Evolutionary conservation across 2,329 filamentous ascomycete species (phyloP).

Genomic region (Penicillium expansum): DNA sequence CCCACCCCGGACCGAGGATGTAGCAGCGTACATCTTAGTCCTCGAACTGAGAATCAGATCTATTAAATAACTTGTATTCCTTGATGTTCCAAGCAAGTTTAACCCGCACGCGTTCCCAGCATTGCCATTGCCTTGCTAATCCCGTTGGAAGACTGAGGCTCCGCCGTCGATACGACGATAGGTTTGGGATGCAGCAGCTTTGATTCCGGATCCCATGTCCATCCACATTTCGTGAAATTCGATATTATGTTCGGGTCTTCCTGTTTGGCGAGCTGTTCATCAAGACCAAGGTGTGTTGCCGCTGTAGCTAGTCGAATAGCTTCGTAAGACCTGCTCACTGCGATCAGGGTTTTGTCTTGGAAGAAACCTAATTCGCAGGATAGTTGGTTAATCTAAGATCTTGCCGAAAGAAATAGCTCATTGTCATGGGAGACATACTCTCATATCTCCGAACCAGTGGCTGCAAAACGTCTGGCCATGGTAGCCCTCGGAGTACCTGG

Average conservation of each 20-base stretch:
- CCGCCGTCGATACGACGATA: conserved; percentile 17
- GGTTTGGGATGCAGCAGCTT: conserved; percentile 36
- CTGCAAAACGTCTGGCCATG: conserved; percentile 36
- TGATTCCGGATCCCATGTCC: conserved; percentile 38
- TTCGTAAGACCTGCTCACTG: conserved; percentile 41
- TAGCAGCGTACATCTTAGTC: conserved; percentile 3
- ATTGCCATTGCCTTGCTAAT: conserved; percentile 36
- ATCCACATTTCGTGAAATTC: conserved; percentile 36
- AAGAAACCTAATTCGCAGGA: conserved; percentile 32
- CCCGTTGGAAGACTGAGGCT: conserved; percentile 22
- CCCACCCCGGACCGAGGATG: not conserved
- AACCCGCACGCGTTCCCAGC: conserved; percentile 30
- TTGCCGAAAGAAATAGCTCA: not conserved
- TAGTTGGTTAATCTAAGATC: not conserved
- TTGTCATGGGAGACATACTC: conserved; percentile 25
- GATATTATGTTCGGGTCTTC: conserved; percentile 31
- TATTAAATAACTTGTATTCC: conserved; percentile 10
- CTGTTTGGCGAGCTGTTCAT: conserved; percentile 26
- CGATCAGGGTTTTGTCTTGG: conserved; percentile 38
- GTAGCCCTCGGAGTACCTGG: conserved; percentile 30
- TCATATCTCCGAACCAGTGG: conserved; percentile 36
- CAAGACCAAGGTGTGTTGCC: conserved; percentile 39
- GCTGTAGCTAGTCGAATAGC: conserved; percentile 38
- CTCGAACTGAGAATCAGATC: not conserved
- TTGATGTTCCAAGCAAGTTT: conserved; percentile 7